phyloP scores from a whole-genome alignment of 2,329 filamentous ascomycete species.

The Dactylellina haptotyla region DNA sequence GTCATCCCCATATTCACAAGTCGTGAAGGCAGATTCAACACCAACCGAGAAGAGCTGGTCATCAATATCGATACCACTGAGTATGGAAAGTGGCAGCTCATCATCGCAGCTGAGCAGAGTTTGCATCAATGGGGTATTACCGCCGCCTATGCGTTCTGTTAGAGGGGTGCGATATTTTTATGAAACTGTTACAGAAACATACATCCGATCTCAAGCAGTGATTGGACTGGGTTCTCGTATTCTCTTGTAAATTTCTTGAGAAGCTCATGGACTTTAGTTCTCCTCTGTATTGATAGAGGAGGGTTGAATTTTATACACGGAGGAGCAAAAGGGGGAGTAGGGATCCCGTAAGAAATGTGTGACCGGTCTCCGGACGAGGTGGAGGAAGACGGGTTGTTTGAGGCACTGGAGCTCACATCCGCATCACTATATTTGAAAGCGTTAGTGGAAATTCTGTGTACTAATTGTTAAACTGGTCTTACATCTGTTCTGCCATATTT shows the following conservation, averaged over 20 bases:
- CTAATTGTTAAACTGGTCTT: neutral
- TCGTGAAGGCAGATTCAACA: conserved; percentile 53
- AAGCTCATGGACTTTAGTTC: conserved; percentile 51
- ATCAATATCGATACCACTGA: conserved; percentile 57
- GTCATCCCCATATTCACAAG: conserved; percentile 38
- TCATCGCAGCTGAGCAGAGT: conserved; percentile 56
- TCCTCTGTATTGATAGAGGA: conserved; percentile 56
- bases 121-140: conserved; percentile 55
- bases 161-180: neutral
- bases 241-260: conserved; percentile 34
- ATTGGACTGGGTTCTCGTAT: conserved; percentile 52
- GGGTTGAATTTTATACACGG: conserved; percentile 55
- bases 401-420: neutral
- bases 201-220: conserved; percentile 58
- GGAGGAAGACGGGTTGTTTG: neutral
- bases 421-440: neutral
- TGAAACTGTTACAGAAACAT: neutral
- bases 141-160: conserved; percentile 35
- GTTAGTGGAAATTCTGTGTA: neutral
- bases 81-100: conserved; percentile 54
- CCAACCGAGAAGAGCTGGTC: conserved; percentile 40
- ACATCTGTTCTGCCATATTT: neutral
- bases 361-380: neutral
- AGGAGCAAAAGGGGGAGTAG: conserved; percentile 29
- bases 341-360: conserved; percentile 16